These are phyloP conservation scores for Ophiostoma ips DNA, from an alignment of 2,329 filamentous ascomycete genomes.

Conservation along the genomic window DNA sequence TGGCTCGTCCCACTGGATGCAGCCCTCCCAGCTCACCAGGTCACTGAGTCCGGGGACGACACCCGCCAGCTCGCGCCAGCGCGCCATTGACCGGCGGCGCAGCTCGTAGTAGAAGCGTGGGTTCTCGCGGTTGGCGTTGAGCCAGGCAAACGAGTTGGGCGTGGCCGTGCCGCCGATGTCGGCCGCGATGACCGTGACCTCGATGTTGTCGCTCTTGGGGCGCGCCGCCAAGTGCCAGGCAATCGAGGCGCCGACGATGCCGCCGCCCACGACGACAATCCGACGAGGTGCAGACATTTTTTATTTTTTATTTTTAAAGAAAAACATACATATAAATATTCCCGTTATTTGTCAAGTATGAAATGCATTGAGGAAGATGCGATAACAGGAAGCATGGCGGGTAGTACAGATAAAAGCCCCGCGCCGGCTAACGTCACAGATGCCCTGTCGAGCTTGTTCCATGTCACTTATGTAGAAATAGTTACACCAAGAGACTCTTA, in stretches of 20 bases:
- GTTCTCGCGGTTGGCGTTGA: slow-evolving; percentile 19
- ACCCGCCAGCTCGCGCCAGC: slow-evolving; percentile 15
- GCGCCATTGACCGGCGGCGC: slow-evolving; percentile 18
- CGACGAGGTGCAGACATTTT: background rate
- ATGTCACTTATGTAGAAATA: background rate
- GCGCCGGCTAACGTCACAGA: no score
- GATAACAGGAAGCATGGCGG: no score
- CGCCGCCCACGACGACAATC: slow-evolving; percentile 11
- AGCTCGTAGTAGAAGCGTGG: slow-evolving; percentile 19
- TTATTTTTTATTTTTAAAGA: background rate
- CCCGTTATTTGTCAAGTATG: no score
- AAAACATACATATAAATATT: no score
- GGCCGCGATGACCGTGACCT: slow-evolving; percentile 19
- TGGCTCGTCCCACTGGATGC: slow-evolving; percentile 16
- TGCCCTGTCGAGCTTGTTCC: background rate
- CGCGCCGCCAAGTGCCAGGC: slow-evolving; percentile 18
- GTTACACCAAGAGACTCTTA: no score
- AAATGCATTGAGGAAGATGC: no score
- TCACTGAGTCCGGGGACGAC: slow-evolving; percentile 15
- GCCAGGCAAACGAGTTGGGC: slow-evolving; percentile 21
- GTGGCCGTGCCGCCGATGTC: slow-evolving; percentile 19
- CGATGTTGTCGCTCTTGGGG: slow-evolving; percentile 8
- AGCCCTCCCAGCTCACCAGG: slow-evolving; percentile 16
- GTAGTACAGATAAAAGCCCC: background rate
- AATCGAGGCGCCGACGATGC: slow-evolving; percentile 20